Percentiles rank a stretch among this genome's conserved stretches.
Conservation (phyloP, 2,329 filamentous ascomycete species). For the Coniochaeta sp. region DNA sequence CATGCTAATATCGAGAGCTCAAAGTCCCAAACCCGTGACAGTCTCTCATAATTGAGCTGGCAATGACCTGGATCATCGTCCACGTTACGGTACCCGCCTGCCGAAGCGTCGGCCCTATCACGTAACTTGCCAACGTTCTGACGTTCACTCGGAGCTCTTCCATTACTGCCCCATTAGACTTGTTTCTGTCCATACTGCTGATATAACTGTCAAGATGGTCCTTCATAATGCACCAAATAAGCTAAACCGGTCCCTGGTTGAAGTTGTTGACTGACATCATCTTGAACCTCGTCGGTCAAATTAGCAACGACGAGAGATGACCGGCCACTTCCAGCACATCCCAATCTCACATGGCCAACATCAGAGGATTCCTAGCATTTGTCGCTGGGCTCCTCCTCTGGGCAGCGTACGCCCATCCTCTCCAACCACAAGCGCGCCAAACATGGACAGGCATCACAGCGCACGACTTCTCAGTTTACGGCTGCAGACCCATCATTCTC, state of each 20-base stretch:
- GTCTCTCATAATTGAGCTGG: neutral
- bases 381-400: neutral
- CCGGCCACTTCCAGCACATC: neutral
- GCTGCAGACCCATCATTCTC: conserved; percentile 5
- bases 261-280: neutral
- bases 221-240: neutral
- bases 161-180: neutral
- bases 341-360: neutral
- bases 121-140: neutral
- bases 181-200: neutral
- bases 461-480: conserved; percentile 2
- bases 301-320: neutral
- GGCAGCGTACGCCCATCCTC: neutral
- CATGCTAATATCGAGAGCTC: neutral
- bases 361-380: neutral
- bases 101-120: neutral
- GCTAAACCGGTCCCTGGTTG: neutral
- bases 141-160: neutral
- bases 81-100: neutral
- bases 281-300: neutral
- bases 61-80: neutral
- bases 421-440: neutral
- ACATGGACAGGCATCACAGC: conserved; percentile 1
- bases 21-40: neutral
- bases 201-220: neutral